Base-by-base conservation (phyloP, 805 yeast species). In the Yarrowia yakushimensis region DNA sequence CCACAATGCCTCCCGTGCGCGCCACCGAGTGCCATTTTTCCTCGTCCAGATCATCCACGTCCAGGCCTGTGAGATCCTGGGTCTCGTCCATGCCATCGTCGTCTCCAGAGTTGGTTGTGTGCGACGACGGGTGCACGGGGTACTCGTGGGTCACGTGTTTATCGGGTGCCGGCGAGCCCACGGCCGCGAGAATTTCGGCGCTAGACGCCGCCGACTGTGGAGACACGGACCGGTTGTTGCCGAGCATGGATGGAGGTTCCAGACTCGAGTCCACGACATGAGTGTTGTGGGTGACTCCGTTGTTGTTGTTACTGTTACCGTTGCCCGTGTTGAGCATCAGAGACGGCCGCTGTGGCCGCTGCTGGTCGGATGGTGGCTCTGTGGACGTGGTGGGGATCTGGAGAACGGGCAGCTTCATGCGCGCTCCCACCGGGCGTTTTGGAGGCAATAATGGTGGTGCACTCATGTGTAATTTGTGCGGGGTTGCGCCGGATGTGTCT, bases 21-120 rank as follows among this genome's bases (percentile, higher is more conserved):
- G 87, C 85, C 1, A 85, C 76, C 3, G 73, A 68, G 66, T 83
- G 81, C 97, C 97, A 92, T 59, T 85, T 90, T 15, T 82, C 83
- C 55, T 88, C 90, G 27, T 85, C 86, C 50, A 90, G 72, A 36
- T 83, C 82, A 12, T 66, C 68, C 25, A 69, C 70, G 42, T 69
- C 72, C 12, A 55, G 60, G 43, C 33, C 34, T 39, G 42, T 23
- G 54, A 39, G 41, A 42, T 62, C 60, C 46, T 34, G 37, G 60
- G 42, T 37, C 46, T 28, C 45, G 63, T 36, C 55, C 45, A 37
- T 22, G 36, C 31, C 20, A 37, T 37, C 57, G 34, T 62, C 39
- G 52, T 39, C 41, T 39, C 33, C 50, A 2, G 30, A 23, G 48
- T 30, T 28, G 45, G 13, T 27, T 28, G 48, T 28, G 22, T 41